Conservation (phyloP, 345 rosid species). For the Ceriops tagal region DNA sequence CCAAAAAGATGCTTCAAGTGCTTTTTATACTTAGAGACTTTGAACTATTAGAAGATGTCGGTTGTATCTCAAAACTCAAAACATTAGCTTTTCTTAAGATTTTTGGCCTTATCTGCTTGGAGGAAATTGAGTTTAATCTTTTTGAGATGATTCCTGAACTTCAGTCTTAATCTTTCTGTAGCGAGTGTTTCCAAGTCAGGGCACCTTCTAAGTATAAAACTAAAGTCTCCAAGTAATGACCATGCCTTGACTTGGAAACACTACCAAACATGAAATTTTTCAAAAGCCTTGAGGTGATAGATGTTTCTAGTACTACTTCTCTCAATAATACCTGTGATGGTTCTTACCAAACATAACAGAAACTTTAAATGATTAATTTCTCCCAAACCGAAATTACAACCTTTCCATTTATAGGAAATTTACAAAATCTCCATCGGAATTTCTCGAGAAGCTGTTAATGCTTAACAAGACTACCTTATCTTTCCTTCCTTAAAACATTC, state of each 20-base stretch:
- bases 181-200: neutral
- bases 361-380: slow-evolving; percentile 48
- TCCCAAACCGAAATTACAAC: slow-evolving; percentile 37
- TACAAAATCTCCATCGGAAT: slow-evolving; percentile 9
- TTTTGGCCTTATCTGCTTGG: slow-evolving; percentile 43
- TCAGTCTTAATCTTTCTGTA: slow-evolving; percentile 51
- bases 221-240: slow-evolving; percentile 29
- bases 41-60: slow-evolving; percentile 24
- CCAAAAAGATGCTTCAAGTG: slow-evolving; percentile 28
- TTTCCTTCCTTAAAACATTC: slow-evolving; percentile 3
- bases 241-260: slow-evolving; percentile 40
- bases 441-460: slow-evolving; percentile 14
- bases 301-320: slow-evolving; percentile 41
- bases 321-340: slow-evolving; percentile 15
- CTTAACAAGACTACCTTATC: slow-evolving; percentile 12
- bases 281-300: slow-evolving; percentile 43
- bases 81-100: slow-evolving; percentile 48
- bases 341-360: slow-evolving; percentile 12
- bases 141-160: slow-evolving; percentile 27
- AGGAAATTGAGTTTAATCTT: slow-evolving; percentile 22
- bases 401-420: neutral
- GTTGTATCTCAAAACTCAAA: slow-evolving; percentile 20
- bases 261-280: slow-evolving; percentile 37
- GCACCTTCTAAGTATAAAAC: neutral
- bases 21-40: slow-evolving; percentile 49